Conservation (phyloP, 2,329 filamentous ascomycete species). For the Monilinia fructigena region DNA sequence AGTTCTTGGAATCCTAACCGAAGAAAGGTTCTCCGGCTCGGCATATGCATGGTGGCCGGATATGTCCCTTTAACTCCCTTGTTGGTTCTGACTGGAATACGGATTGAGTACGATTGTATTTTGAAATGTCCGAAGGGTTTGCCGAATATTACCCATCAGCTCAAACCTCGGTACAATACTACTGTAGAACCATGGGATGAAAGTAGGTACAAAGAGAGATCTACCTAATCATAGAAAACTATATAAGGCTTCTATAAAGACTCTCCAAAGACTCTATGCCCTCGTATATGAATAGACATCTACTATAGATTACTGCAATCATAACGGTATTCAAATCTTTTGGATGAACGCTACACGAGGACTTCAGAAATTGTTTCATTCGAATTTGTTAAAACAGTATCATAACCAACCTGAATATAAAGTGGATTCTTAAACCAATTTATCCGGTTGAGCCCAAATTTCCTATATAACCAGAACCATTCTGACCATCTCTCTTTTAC, state of each 20-base stretch:
- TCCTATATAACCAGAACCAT: neutral
- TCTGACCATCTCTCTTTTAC: neutral
- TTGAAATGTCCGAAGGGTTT: too few species aligned
- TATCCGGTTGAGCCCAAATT: neutral
- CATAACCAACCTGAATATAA: constrained; percentile 3
- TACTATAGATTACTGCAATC: neutral
- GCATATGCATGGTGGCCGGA: too few species aligned
- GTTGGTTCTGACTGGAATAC: too few species aligned
- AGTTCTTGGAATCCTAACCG: too few species aligned
- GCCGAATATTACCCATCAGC: neutral
- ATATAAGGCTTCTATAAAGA: too few species aligned
- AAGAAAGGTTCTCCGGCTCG: too few species aligned
- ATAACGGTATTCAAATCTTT: neutral
- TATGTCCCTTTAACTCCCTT: too few species aligned
- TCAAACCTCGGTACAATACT: neutral
- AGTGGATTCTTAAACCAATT: constrained; percentile 1
- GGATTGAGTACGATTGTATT: too few species aligned
- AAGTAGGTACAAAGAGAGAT: too few species aligned
- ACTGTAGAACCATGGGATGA: too few species aligned
- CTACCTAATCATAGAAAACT: too few species aligned
- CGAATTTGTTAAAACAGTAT: neutral
- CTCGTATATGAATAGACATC: neutral
- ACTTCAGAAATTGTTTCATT: neutral
- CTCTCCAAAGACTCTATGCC: neutral
- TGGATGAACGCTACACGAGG: neutral